These are phyloP conservation scores for Adiantum capillusveneris DNA, from an alignment of 75 land plant species.

Conservation along the genomic window DNA sequence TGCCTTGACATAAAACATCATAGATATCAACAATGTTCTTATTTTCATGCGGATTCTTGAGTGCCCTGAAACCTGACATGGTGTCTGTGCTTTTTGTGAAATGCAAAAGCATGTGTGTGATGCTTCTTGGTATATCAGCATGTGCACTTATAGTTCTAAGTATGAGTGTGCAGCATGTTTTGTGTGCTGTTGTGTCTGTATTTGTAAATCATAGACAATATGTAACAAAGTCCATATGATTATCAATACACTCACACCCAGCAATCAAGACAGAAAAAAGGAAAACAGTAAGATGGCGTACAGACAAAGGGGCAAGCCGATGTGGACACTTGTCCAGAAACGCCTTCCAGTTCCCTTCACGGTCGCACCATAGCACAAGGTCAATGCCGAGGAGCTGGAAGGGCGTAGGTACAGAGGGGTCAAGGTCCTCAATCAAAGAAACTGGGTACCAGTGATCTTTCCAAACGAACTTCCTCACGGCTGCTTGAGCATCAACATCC, in stretches of 20 bases:
- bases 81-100: too few relatives aligned
- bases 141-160: too few relatives aligned
- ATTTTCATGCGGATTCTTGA: too few relatives aligned
- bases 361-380: conserved; percentile 79
- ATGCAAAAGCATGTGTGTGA: too few relatives aligned
- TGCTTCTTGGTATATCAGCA: too few relatives aligned
- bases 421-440: conserved; percentile 86
- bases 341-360: conserved; percentile 66
- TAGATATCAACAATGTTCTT: too few relatives aligned
- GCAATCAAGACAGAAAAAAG: too few relatives aligned
- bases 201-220: not conserved
- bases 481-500: conserved; percentile 11
- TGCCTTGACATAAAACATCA: too few relatives aligned
- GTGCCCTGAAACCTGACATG: too few relatives aligned
- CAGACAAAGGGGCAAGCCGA: conserved; percentile 73
- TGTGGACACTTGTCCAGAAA: conserved; percentile 94
- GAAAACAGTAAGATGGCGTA: too few relatives aligned
- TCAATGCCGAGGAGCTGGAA: conserved; percentile 93
- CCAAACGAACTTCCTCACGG: conserved; percentile 58
- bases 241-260: not conserved
- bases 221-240: not conserved
- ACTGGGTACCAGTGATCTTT: conserved; percentile 98
- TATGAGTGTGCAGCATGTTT: too few relatives aligned
- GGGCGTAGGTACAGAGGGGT: conserved; percentile 61
- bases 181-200: too few relatives aligned